Evolutionary conservation across 495 filamentous ascomycete species (phyloP).

Genomic region (Durotheca rogersii): DNA sequence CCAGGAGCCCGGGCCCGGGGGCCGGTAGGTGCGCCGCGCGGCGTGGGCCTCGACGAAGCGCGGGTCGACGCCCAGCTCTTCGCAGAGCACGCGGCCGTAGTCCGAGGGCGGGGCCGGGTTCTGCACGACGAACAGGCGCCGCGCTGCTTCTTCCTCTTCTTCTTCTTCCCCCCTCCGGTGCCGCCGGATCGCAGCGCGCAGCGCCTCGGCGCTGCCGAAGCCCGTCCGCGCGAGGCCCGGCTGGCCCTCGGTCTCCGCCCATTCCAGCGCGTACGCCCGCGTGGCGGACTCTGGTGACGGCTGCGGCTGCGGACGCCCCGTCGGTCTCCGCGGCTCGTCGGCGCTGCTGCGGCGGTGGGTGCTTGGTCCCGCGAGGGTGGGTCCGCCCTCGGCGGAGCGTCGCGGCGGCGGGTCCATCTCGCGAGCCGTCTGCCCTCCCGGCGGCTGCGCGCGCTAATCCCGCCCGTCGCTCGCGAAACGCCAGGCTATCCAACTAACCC

Average conservation of each 20-base stretch:
- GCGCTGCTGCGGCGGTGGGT: too few relatives aligned
- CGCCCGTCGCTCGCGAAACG: too few relatives aligned
- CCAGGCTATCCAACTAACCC: too few relatives aligned
- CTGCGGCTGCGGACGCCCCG: too few relatives aligned
- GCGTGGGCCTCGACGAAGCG: constrained; percentile 39
- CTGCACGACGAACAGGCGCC: constrained; percentile 34
- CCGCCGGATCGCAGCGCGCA: constrained; percentile 4
- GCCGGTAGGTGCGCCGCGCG: constrained; percentile 30
- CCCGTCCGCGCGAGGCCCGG: constrained; percentile 6
- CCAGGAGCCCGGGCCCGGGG: constrained; percentile 10
- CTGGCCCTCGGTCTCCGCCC: constrained; percentile 1
- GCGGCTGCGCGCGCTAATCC: too few relatives aligned
- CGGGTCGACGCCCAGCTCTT: constrained; percentile 27
- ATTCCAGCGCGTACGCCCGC: constrained; percentile 27
- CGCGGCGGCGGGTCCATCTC: not conserved
- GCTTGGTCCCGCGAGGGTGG: not conserved
- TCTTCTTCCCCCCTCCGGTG: not conserved
- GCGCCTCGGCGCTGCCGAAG: constrained; percentile 12
- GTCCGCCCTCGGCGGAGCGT: too few relatives aligned
- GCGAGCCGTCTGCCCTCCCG: not conserved
- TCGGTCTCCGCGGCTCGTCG: not conserved
- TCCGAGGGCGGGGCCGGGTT: constrained; percentile 29
- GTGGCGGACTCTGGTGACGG: too few relatives aligned
- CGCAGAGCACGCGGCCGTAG: constrained; percentile 19
- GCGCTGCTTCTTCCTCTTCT: not conserved